These are phyloP conservation scores for Candida tetrigidarum DNA, from an alignment of 1,139 yeast species.

Conservation along the genomic window DNA sequence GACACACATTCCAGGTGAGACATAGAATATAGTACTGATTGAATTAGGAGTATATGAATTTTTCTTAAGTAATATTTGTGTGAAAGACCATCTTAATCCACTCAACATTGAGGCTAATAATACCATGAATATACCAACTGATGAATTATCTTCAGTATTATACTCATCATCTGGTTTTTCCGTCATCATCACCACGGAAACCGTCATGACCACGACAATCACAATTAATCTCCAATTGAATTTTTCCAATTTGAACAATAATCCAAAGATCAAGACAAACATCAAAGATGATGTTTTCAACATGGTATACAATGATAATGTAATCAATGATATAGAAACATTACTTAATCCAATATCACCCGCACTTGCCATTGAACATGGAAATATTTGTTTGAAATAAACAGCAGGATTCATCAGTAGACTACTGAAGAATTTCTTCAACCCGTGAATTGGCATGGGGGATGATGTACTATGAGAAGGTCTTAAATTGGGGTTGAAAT, in stretches of 20 bases:
- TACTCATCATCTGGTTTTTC: slow-evolving; percentile 32
- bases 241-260: slow-evolving; percentile 74
- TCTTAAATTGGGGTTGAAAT: slow-evolving; percentile 51
- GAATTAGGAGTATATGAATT: slow-evolving; percentile 71
- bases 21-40: slow-evolving; percentile 76
- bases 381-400: slow-evolving; percentile 65
- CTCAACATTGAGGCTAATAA: slow-evolving; percentile 79
- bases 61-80: slow-evolving; percentile 72
- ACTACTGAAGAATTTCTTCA: slow-evolving; percentile 18
- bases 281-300: slow-evolving; percentile 84
- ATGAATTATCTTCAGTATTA: slow-evolving; percentile 21
- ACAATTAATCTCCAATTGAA: slow-evolving; percentile 66
- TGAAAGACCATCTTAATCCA: slow-evolving; percentile 94
- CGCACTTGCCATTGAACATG: slow-evolving; percentile 87
- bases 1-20: slow-evolving; percentile 83
- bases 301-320: slow-evolving; percentile 90
- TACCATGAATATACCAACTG: slow-evolving; percentile 73
- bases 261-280: slow-evolving; percentile 86
- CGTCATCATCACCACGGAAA: slow-evolving; percentile 89
- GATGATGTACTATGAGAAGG: slow-evolving; percentile 26
- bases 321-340: slow-evolving; percentile 75
- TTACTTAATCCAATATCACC: slow-evolving; percentile 96
- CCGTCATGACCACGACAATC: slow-evolving; percentile 77
- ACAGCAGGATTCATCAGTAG: slow-evolving; percentile 21
- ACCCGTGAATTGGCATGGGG: background rate